phyloP scores from a whole-genome alignment of 2,329 filamentous ascomycete species.

The Fusarium nodosum region DNA sequence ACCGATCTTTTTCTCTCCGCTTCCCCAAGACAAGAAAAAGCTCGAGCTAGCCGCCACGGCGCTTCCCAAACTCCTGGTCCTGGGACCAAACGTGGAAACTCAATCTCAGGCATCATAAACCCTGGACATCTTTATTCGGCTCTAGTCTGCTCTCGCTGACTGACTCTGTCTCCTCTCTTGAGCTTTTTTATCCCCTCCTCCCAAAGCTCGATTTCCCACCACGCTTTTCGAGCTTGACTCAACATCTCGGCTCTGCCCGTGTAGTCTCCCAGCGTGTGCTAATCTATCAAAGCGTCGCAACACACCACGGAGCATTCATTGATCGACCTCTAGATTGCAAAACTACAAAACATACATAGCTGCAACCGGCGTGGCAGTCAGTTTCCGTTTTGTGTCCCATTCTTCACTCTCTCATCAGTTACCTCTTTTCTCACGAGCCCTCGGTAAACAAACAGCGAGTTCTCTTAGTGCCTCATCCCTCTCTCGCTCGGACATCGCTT shows the following conservation, averaged over 20 bases:
- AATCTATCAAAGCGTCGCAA: slow-evolving; percentile 22
- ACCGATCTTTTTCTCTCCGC: slow-evolving; percentile 27
- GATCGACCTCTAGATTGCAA: slow-evolving; percentile 14
- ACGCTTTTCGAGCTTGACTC: slow-evolving; percentile 28
- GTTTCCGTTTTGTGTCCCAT: slow-evolving; percentile 26
- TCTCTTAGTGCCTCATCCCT: slow-evolving; percentile 26
- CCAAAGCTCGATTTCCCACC: slow-evolving; percentile 19
- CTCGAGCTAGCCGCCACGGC: slow-evolving; percentile 47
- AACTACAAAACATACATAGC: slow-evolving; percentile 29
- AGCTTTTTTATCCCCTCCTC: slow-evolving; percentile 31
- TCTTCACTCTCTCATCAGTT: slow-evolving; percentile 20
- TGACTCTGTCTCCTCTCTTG: slow-evolving; percentile 28
- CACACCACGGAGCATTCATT: slow-evolving; percentile 23
- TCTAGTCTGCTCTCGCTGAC: slow-evolving; percentile 28
- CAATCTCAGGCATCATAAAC: slow-evolving; percentile 47
- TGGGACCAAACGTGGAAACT: slow-evolving; percentile 45
- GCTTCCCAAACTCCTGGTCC: slow-evolving; percentile 48
- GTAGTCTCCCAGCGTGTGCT: slow-evolving; percentile 25
- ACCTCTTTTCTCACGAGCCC: slow-evolving; percentile 21
- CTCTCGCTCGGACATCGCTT: slow-evolving; percentile 18
- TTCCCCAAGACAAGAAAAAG: slow-evolving; percentile 41
- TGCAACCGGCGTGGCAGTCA: slow-evolving; percentile 19
- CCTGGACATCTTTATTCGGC: slow-evolving; percentile 37
- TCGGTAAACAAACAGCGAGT: slow-evolving; percentile 17
- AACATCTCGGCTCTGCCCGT: slow-evolving; percentile 21